Evolutionary conservation across 1,139 yeast genomes (phyloP), one percentile per base, ranked within the genome.

Genomic region (Scheffersomyces insectosa): DNA sequence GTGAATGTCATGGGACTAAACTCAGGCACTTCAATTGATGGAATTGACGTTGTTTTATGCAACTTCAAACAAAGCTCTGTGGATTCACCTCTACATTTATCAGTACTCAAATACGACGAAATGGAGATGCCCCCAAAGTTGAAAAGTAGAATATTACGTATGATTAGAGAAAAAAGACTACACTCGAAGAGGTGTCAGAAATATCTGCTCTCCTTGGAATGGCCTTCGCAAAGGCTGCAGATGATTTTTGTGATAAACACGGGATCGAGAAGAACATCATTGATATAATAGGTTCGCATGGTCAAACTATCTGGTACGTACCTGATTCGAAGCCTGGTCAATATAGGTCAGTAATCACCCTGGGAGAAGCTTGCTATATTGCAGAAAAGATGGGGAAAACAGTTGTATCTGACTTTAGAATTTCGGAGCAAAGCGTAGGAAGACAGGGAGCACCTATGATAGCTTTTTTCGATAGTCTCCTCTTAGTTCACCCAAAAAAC

Each of bases 381-480:
- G 42, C 50, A 3, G 45, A 47, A 27, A 38, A 36, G 33, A 42
- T 43, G 43, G 29, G 29, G 29, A 39, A 37, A 11, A 45, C 40
- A 8, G 29, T 28, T 28, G 29, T 28, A 28, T 46, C 52, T 4
- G 49, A 42, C 16, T 49, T 47, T 35, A 36, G 51, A 14, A 34
- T 41, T n/a, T 43, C 50, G 10, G 52, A 49, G 28, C 50, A 46
- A 30, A 42, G 46, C 42, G 50, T 49, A 11, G 52, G 52, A 15
- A 40, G 52, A 41, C 51, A 47, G 15, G 52, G 51, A 4, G 52
- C 52, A 5, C 52, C 52, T 4, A 47, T 47, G 45, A 43, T 46
- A 8, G 51, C 48, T 1, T 49, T 49, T 33, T 47, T 49, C 31
- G 52, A 49, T 35, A 45, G 49, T 28, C 40, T 45, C 16, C 40